phyloP scores from a whole-genome alignment of 208 protist species.

The Vickermania spadyakhi region DNA sequence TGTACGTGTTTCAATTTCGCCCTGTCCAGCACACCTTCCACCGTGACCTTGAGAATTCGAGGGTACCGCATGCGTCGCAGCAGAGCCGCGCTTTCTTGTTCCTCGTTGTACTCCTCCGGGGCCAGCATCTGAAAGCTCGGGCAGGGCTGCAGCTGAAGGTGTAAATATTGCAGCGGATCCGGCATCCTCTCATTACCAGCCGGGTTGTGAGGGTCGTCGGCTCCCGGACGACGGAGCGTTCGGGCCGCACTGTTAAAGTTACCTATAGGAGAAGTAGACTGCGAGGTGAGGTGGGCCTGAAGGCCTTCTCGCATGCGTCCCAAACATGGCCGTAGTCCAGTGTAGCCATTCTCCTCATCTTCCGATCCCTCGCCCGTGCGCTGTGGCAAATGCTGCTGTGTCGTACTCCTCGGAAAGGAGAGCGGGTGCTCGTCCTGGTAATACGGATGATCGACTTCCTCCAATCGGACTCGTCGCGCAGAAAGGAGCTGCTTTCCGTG shows the following conservation, averaged over 20 bases:
- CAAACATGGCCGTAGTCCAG: conserved; percentile 57
- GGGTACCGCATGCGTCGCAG: conserved; percentile 45
- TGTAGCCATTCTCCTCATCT: not conserved
- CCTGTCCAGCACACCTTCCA: conserved; percentile 31
- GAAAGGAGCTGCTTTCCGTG: conserved; percentile 20
- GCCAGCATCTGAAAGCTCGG: conserved; percentile 69
- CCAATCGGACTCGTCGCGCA: conserved; percentile 29
- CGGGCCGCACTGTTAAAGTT: not conserved
- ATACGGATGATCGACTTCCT: conserved; percentile 62
- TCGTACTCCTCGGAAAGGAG: no score
- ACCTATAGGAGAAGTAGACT: not conserved
- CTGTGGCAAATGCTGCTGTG: not conserved
- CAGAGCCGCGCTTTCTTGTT: conserved; percentile 59
- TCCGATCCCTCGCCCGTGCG: not conserved
- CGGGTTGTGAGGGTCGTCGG: not conserved
- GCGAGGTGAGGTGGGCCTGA: conserved; percentile 15
- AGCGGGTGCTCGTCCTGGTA: conserved; percentile 5
- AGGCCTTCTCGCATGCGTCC: conserved; percentile 34
- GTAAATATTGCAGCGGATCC: conserved; percentile 22
- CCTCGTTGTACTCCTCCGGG: conserved; percentile 72
- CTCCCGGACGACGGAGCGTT: not conserved
- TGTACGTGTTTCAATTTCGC: not conserved
- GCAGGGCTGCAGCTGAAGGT: conserved; percentile 55
- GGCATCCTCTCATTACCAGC: not conserved
- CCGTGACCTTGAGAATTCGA: conserved; percentile 56